These are phyloP conservation scores for Trichomonascaceae sp. DNA, from an alignment of 1,139 yeast species.

Conservation along the genomic window DNA sequence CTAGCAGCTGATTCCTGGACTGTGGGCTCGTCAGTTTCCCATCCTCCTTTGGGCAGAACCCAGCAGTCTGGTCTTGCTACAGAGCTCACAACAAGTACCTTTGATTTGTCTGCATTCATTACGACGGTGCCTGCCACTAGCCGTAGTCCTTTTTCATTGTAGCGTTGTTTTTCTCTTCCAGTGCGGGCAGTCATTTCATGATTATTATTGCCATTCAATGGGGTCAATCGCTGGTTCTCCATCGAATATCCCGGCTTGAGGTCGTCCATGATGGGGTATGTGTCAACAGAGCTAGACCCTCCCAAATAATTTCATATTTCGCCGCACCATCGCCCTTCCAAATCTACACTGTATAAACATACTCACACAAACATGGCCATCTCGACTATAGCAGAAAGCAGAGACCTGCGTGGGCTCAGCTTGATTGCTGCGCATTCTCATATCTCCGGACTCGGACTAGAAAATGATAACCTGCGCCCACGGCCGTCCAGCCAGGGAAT, in stretches of 20 bases:
- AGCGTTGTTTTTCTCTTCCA: slow-evolving; percentile 34
- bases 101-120: slow-evolving; percentile 39
- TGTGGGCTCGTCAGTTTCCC: slow-evolving; percentile 68
- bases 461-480: slow-evolving; percentile 69
- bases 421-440: slow-evolving; percentile 93
- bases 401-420: slow-evolving; percentile 30
- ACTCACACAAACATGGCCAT: slow-evolving; percentile 1
- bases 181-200: slow-evolving; percentile 26
- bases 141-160: slow-evolving; percentile 22
- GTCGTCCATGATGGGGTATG: no score
- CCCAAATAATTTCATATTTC: no score
- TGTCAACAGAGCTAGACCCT: no score
- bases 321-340: no score
- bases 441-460: slow-evolving; percentile 88
- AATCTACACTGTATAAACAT: background rate
- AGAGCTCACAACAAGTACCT: slow-evolving; percentile 69
- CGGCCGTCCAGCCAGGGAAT: slow-evolving; percentile 74
- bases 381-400: slow-evolving; percentile 24
- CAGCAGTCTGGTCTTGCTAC: slow-evolving; percentile 52
- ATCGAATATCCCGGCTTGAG: background rate
- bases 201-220: no score
- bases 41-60: slow-evolving; percentile 95
- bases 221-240: background rate
- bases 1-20: slow-evolving; percentile 47
- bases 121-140: slow-evolving; percentile 88